Evolutionary conservation across 805 yeast species (phyloP), one percentile per base, ranked within the genome.

Genomic region (Pichia insulana): DNA sequence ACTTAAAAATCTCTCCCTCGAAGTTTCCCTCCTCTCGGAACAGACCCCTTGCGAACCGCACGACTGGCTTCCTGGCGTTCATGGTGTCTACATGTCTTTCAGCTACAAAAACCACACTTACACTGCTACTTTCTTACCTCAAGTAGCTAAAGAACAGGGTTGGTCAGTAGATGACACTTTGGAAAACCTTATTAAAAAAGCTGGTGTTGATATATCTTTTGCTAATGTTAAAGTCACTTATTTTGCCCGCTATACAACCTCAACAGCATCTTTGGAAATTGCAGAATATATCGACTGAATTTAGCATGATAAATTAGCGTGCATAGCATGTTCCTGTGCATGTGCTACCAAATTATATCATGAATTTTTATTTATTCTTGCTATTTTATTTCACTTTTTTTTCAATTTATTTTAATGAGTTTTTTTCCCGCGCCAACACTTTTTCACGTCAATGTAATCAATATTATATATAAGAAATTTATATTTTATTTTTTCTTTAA

Each of bases 61-160:
- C 39, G 83, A 84, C 54, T 92, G 97, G 97, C 69, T 61, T 7
- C 58, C 90, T 37, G 97, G 98, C 0, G 57, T 55, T 12, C 92
- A 92, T 59, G 98, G 98, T 0, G 73, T 92, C 16, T 37, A 49
- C 11, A 19, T 45, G 9, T 31, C 22, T 6, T 43, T 48, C 18
- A 10, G 15, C 3, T 37, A 41, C 25, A 7, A 11, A 5, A 33
- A 34, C 7, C 15, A 32, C 4, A 19, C 6, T 6, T 37, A 41
- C 20, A 74, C 81, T 39, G 87, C 97, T 0, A 92, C 97, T 0
- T 92, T 87, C 51, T 63, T 92, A 33, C 98, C 98, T 0, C 83
- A 79, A 34, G 97, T 92, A 1, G 95, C 96, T 18, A 70, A 65
- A 4, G 97, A 90, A 50, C 95, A 89, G 51, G 78, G 75, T 1